A percentile compares a stretch with the other conserved stretches of the same genome.
Conservation (phyloP, 139 green algal genomes). For the Mesotaenium endlicherianum region DNA sequence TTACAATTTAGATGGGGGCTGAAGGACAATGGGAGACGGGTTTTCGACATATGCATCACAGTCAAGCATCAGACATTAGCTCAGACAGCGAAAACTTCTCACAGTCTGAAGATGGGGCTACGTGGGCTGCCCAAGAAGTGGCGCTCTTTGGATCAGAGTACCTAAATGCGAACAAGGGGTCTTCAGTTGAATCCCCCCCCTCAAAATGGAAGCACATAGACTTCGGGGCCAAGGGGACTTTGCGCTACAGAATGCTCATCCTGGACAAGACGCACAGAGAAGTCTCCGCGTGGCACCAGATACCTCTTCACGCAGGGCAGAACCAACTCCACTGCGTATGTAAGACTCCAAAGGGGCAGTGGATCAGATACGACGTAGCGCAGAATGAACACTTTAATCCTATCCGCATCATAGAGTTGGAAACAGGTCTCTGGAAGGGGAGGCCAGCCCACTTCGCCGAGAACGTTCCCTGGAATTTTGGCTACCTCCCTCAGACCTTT, state of each 20-base stretch:
- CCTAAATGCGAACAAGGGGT: too few relatives aligned
- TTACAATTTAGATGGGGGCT: too few relatives aligned
- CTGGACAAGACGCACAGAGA: conserved; percentile 12
- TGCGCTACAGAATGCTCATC: conserved; percentile 20
- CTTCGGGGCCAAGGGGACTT: too few relatives aligned
- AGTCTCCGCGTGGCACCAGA: conserved; percentile 95
- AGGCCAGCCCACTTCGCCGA: conserved; percentile 49
- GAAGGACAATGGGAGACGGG: too few relatives aligned
- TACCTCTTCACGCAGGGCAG: conserved; percentile 83
- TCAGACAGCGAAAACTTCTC: too few relatives aligned
- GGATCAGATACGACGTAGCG: conserved; percentile 96
- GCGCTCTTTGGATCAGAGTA: too few relatives aligned
- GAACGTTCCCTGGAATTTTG: conserved; percentile 99
- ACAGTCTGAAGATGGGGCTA: too few relatives aligned
- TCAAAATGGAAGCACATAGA: too few relatives aligned
- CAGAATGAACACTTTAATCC: conserved; percentile 90
- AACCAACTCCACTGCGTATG: conserved; percentile 91
- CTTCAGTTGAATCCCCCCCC: too few relatives aligned
- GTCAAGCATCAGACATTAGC: too few relatives aligned
- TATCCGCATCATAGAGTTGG: not conserved
- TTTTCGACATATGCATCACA: too few relatives aligned
- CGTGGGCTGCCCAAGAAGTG: too few relatives aligned
- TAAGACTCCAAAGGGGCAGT: conserved; percentile 93
- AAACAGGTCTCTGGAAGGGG: not conserved
- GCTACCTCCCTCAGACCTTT: conserved; percentile 97